These are phyloP conservation scores for Aureobasidium sp. DNA, from an alignment of 2,329 filamentous ascomycete genomes.

Conservation along the genomic window DNA sequence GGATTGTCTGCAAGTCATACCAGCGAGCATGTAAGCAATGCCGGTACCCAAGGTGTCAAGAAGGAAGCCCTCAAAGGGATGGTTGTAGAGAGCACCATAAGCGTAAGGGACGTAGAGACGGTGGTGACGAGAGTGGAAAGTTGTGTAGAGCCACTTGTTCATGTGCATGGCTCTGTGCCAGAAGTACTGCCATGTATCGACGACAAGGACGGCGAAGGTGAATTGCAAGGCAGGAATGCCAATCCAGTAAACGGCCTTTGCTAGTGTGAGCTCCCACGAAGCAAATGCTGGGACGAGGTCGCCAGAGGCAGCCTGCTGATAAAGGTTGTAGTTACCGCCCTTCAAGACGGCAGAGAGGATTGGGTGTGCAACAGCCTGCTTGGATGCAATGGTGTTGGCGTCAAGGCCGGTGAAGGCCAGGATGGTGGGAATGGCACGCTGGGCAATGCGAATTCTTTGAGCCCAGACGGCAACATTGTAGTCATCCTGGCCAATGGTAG, in stretches of 20 bases:
- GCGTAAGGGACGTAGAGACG: slow-evolving; percentile 96
- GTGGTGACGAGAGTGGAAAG: slow-evolving; percentile 92
- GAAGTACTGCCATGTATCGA: slow-evolving; percentile 99
- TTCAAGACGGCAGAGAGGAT: slow-evolving; percentile 67
- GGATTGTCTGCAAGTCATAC: slow-evolving; percentile 78
- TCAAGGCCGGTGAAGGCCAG: slow-evolving; percentile 70
- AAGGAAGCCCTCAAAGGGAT: slow-evolving; percentile 87
- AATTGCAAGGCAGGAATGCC: slow-evolving; percentile 73
- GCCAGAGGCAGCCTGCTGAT: slow-evolving; percentile 3
- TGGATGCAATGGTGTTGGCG: slow-evolving; percentile 66
- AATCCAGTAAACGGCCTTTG: slow-evolving; percentile 72
- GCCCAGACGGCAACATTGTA: slow-evolving; percentile 91
- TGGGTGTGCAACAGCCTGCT: slow-evolving; percentile 62
- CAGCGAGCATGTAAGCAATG: slow-evolving; percentile 70
- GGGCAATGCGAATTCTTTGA: slow-evolving; percentile 67
- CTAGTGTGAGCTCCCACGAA: slow-evolving; percentile 68
- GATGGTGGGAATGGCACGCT: slow-evolving; percentile 67
- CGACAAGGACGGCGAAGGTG: slow-evolving; percentile 61
- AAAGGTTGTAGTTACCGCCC: slow-evolving; percentile 71
- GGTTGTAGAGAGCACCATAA: slow-evolving; percentile 94
- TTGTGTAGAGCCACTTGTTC: slow-evolving; percentile 92
- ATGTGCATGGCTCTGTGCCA: slow-evolving; percentile 93
- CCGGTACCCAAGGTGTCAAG: slow-evolving; percentile 86
- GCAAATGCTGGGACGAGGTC: slow-evolving; percentile 66
- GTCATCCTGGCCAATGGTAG: slow-evolving; percentile 68